A percentile compares a stretch with the other conserved stretches of the same genome.
These are phyloP conservation scores for Clonostachys rhizophaga DNA, from an alignment of 2,329 filamentous ascomycete genomes.

Conservation along the genomic window DNA sequence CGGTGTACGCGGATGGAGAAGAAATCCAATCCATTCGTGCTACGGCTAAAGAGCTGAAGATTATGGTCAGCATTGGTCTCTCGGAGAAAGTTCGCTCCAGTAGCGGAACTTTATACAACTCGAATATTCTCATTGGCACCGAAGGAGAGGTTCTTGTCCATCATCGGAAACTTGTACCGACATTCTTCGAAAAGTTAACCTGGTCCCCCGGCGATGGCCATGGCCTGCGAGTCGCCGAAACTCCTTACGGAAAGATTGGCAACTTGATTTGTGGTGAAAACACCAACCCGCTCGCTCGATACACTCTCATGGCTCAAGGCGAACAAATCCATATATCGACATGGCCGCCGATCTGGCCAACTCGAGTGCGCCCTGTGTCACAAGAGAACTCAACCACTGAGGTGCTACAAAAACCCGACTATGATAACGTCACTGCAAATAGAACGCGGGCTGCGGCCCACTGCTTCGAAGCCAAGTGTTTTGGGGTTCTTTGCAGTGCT, in stretches of 20 bases:
- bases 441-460: constrained; percentile 45
- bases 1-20: constrained; percentile 36
- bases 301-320: constrained; percentile 45
- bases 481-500: constrained; percentile 43
- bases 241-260: constrained; percentile 38
- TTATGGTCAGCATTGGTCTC: constrained; percentile 43
- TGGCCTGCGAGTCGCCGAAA: constrained; percentile 40
- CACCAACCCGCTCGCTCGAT: constrained; percentile 50
- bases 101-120: constrained; percentile 43
- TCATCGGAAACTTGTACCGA: constrained; percentile 49
- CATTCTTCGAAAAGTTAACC: constrained; percentile 51
- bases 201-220: constrained; percentile 48
- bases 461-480: constrained; percentile 54
- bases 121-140: constrained; percentile 38
- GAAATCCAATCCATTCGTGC: constrained; percentile 34
- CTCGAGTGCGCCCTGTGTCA: constrained; percentile 12
- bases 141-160: constrained; percentile 41
- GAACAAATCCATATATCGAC: constrained; percentile 51
- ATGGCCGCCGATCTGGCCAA: constrained; percentile 53
- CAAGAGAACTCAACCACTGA: background rate
- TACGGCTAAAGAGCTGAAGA: constrained; percentile 24
- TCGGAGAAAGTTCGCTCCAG: constrained; percentile 39
- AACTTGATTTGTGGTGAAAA: constrained; percentile 52
- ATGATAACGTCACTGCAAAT: constrained; percentile 50
- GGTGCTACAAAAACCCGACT: constrained; percentile 23